Percentiles rank a stretch among this genome's conserved stretches.
Conservation (phyloP, 179 eudicot genomes). For the Patellifolia procumbens region DNA sequence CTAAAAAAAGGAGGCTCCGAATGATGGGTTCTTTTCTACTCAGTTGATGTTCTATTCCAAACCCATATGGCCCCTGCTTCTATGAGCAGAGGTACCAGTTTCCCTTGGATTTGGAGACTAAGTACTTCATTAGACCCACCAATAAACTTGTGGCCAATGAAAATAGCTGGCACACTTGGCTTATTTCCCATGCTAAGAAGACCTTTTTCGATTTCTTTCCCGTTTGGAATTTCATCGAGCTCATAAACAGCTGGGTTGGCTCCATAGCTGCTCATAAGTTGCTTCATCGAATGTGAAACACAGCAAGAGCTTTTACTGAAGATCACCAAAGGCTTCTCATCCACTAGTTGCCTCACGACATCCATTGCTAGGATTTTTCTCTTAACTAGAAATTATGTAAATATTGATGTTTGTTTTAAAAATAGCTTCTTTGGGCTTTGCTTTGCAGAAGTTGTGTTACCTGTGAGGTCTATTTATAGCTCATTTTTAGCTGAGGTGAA, state of each 20-base stretch:
- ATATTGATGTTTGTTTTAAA: not conserved
- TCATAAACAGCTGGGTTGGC: conserved; percentile 61
- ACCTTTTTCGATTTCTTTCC: conserved; percentile 56
- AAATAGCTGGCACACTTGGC: conserved; percentile 60
- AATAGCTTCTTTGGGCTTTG: not conserved
- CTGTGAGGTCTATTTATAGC: conserved; percentile 30
- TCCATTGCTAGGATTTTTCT: conserved; percentile 29
- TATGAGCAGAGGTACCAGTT: conserved; percentile 53
- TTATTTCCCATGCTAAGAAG: conserved; percentile 41
- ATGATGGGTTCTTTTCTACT: not conserved
- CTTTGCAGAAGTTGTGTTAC: conserved; percentile 18
- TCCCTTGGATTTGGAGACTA: conserved; percentile 67
- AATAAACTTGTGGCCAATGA: conserved; percentile 54
- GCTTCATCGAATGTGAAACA: conserved; percentile 56
- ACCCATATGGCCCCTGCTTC: conserved; percentile 64
- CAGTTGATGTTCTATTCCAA: conserved; percentile 35
- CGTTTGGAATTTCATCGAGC: conserved; percentile 60
- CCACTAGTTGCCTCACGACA: conserved; percentile 38
- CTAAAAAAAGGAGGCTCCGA: conserved; percentile 20
- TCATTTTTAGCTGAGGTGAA: not conserved
- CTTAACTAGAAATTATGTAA: not conserved
- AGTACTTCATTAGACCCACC: conserved; percentile 73
- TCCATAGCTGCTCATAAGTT: conserved; percentile 61
- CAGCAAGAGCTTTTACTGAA: conserved; percentile 72
- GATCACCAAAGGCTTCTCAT: conserved; percentile 58